These are phyloP conservation scores for Penicillium tannophilum DNA, from an alignment of 495 filamentous ascomycete species.

Conservation along the genomic window DNA sequence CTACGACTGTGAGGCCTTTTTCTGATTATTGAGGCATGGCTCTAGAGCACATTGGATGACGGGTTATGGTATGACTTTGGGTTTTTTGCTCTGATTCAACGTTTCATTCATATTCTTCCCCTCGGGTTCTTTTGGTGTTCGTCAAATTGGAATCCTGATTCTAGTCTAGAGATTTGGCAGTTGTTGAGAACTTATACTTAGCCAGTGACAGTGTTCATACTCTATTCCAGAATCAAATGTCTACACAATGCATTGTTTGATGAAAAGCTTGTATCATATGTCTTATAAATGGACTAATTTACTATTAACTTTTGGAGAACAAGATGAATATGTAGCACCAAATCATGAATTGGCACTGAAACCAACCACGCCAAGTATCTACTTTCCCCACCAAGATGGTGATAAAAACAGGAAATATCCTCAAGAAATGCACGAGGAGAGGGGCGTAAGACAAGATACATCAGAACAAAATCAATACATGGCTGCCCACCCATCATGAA, in stretches of 20 bases:
- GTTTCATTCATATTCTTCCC: background rate
- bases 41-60: background rate
- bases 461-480: background rate
- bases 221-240: background rate
- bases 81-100: background rate
- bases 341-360: background rate
- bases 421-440: background rate
- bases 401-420: background rate
- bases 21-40: constrained; percentile 28
- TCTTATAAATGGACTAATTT: background rate
- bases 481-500: constrained; percentile 15
- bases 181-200: background rate
- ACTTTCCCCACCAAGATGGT: background rate
- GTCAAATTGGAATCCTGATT: background rate
- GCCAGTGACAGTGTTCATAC: background rate
- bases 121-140: background rate
- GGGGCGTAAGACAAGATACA: background rate
- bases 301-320: background rate
- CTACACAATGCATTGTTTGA: background rate
- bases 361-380: background rate
- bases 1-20: constrained; percentile 39
- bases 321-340: constrained; percentile 6
- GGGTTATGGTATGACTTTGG: background rate
- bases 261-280: background rate
- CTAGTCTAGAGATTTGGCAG: background rate